Evolutionary conservation across 352 stramenopile genomes (phyloP).

Genomic region (Phytophthora capsici): DNA sequence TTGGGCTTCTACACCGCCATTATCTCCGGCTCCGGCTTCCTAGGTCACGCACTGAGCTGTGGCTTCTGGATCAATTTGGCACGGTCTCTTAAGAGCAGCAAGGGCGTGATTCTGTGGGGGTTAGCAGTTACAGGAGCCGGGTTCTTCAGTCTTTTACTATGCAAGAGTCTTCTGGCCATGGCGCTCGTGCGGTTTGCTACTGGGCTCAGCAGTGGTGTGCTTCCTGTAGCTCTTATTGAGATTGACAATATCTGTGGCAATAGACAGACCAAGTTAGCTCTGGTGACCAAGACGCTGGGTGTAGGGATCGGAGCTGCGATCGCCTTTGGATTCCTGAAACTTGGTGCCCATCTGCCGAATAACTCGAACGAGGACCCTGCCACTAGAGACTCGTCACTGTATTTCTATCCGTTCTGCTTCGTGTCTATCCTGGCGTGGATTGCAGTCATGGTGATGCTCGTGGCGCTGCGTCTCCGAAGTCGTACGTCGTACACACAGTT

Average conservation of each 20-base stretch:
- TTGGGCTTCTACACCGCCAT: constrained; percentile 83
- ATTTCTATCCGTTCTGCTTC: constrained; percentile 82
- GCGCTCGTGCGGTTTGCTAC: constrained; percentile 79
- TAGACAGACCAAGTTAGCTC: constrained; percentile 67
- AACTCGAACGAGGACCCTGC: constrained; percentile 34
- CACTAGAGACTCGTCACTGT: constrained; percentile 57
- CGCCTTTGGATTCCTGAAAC: constrained; percentile 59
- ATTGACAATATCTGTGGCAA: constrained; percentile 88
- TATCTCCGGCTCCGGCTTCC: constrained; percentile 66
- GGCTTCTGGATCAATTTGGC: constrained; percentile 84
- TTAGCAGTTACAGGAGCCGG: constrained; percentile 69
- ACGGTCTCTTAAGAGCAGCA: constrained; percentile 74
- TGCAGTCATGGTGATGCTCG: constrained; percentile 68
- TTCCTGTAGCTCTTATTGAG: constrained; percentile 78
- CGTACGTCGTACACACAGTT: constrained; percentile 75
- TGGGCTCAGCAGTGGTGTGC: constrained; percentile 75
- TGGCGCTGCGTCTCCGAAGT: constrained; percentile 67
- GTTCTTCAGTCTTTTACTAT: constrained; percentile 79
- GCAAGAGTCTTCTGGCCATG: constrained; percentile 80
- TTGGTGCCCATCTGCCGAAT: constrained; percentile 57
- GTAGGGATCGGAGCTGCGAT: constrained; percentile 55
- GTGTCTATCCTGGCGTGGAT: constrained; percentile 78
- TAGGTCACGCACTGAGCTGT: constrained; percentile 76
- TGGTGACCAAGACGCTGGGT: constrained; percentile 72
- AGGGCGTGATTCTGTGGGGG: constrained; percentile 85